phyloP scores from a whole-genome alignment of 352 stramenopile species.

The Pythium folliculosum region DNA sequence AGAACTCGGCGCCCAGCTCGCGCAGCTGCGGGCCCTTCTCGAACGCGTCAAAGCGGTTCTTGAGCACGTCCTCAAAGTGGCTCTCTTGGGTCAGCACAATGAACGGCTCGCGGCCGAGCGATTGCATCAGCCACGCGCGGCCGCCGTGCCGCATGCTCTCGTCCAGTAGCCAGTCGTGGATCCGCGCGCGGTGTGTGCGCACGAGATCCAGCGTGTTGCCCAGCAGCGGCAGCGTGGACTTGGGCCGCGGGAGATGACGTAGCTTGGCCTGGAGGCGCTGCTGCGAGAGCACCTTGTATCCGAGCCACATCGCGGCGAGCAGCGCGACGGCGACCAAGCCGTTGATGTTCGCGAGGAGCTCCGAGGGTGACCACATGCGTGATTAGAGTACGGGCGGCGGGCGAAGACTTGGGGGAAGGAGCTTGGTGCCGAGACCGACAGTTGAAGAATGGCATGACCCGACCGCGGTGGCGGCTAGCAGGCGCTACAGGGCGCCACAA shows the following conservation, averaged over 20 bases:
- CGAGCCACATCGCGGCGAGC: constrained; percentile 6
- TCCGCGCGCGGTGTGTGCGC: constrained; percentile 38
- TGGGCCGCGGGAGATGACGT: constrained; percentile 34
- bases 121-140: constrained; percentile 45
- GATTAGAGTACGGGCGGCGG: not conserved
- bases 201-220: constrained; percentile 62
- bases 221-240: constrained; percentile 47
- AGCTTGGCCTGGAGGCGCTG: constrained; percentile 3
- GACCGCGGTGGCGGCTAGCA: too few species aligned
- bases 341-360: constrained; percentile 4
- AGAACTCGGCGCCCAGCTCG: constrained; percentile 52
- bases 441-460: not conserved
- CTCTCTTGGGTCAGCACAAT: constrained; percentile 46
- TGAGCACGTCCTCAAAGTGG: constrained; percentile 59
- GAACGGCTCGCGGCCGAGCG: constrained; percentile 38
- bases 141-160: constrained; percentile 42
- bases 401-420: not conserved
- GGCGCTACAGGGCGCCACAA: not conserved
- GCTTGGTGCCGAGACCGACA: not conserved
- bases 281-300: constrained; percentile 15
- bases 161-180: constrained; percentile 68
- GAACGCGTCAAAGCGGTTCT: constrained; percentile 78
- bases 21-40: constrained; percentile 54
- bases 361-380: constrained; percentile 12
- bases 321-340: constrained; percentile 1